Evolutionary conservation across 2,329 filamentous ascomycete species (phyloP).

Genomic region (Akanthomyces lecanii): DNA sequence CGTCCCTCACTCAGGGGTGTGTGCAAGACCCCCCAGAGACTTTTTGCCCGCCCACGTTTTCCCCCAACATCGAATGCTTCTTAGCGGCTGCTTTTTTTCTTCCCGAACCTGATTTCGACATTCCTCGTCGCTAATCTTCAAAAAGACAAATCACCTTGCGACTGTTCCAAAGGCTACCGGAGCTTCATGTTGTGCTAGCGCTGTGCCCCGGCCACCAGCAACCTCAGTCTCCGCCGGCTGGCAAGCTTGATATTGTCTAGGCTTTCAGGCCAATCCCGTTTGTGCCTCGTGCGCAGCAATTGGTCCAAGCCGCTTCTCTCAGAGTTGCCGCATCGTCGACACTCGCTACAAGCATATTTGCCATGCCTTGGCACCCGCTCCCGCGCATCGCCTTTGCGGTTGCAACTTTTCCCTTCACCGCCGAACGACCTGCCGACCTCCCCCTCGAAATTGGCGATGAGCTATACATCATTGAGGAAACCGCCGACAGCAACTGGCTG

Average conservation of each 20-base stretch:
- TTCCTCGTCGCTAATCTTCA: not conserved
- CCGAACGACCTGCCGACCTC: slow-evolving; percentile 81
- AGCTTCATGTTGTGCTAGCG: slow-evolving; percentile 17
- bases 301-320: slow-evolving; percentile 1
- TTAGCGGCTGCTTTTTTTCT: not conserved
- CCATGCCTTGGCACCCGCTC: slow-evolving; percentile 96
- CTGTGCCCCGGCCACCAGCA: slow-evolving; percentile 9
- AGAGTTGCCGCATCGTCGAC: slow-evolving; percentile 13
- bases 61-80: not conserved
- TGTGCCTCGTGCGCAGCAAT: not conserved
- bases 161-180: not conserved
- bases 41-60: slow-evolving; percentile 13
- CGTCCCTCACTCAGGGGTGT: slow-evolving; percentile 13
- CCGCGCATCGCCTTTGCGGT: slow-evolving; percentile 97
- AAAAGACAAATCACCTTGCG: not conserved
- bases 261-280: not conserved
- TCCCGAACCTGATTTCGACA: not conserved
- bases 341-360: slow-evolving; percentile 14
- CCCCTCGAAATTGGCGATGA: slow-evolving; percentile 98
- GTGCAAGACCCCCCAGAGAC: slow-evolving; percentile 8
- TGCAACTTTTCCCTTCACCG: slow-evolving; percentile 89
- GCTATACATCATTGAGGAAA: slow-evolving; percentile 97
- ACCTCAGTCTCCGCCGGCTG: slow-evolving; percentile 12
- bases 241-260: not conserved
- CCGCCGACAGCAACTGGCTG: slow-evolving; percentile 86